Evolutionary conservation across 768 basidiomycete genomes (phyloP), one percentile per base, ranked within the genome.

Genomic region (Neoboletus magnificus): DNA sequence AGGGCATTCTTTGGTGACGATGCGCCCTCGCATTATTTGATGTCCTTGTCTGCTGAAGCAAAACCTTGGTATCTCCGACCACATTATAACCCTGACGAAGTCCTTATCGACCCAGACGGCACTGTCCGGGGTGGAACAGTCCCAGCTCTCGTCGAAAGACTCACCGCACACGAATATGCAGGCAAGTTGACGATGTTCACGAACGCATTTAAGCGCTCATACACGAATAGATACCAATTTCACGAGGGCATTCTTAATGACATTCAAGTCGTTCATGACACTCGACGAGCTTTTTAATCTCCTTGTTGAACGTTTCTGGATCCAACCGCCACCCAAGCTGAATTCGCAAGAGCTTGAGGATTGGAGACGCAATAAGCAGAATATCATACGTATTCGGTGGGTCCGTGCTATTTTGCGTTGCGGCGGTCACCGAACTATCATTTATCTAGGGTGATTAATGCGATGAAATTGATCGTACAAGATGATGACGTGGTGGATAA

Each of bases 211-310:
- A 18, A 15, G 16, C 0, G 30, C 56, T 69, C 10, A 63, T 40
- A 30, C 41, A 5, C 48, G 29, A 25, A n/a, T 43, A 82, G 81
- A 86, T 65, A 75, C 79, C 23, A 73, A 74, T 35, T 86, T 81
- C 68, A 81, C 73, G 59, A 77, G 78, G 55, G 82, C 85, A 12
- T 88, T 88, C 74, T 69, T 87, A 42, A 78, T 86, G 73, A 88
- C 87, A 4, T 87, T 84, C 74, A 82, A 83, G 61, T 84, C 84
- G 0, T 88, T 88, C 66, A 81, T 79, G 51, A 79, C 78, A 12
- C 71, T 80, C 2, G 74, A 80, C 30, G 75, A 82, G 45, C 67
- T 88, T n/a, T 77, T 86, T 43, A 77, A 80, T 44, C 67, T 78
- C 27, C 75, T 88, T 15, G 71, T 80, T 2, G 71, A 77, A 30